A percentile compares a stretch with the other conserved stretches of the same genome.
phyloP scores from a whole-genome alignment of 2,329 filamentous ascomycete species.

The Alternaria gansuensis region DNA sequence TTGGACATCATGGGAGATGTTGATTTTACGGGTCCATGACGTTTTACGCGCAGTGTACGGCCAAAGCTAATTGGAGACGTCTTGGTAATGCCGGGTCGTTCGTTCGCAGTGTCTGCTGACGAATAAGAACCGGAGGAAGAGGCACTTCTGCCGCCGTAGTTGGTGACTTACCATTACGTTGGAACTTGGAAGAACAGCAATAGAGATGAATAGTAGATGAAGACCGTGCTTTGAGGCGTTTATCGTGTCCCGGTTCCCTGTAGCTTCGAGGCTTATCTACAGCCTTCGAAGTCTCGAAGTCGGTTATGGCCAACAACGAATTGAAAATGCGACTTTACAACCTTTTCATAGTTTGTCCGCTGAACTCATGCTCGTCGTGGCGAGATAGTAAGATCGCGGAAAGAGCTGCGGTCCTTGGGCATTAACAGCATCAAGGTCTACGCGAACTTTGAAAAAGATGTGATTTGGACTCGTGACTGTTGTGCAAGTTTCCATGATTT shows the following conservation, averaged over 20 bases:
- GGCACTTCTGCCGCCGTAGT: conserved; percentile 10
- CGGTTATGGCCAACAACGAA: too few relatives aligned
- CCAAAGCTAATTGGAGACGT: conserved; percentile 46
- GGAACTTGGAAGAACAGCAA: conserved; percentile 35
- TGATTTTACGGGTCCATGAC: conserved; percentile 42
- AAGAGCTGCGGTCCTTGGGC: background rate
- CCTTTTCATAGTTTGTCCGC: too few relatives aligned
- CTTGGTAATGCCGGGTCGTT: conserved; percentile 30
- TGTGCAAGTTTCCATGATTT: too few relatives aligned
- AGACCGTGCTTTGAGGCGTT: background rate
- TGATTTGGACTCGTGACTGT: too few relatives aligned
- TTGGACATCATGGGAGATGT: conserved; percentile 39
- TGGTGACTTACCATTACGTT: conserved; percentile 34
- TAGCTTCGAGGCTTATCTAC: background rate
- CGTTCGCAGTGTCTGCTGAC: conserved; percentile 29
- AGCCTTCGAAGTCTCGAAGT: too few relatives aligned
- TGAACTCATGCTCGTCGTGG: too few relatives aligned
- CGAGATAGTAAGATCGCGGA: too few relatives aligned
- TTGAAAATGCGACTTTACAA: too few relatives aligned
- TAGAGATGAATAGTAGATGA: conserved; percentile 22
- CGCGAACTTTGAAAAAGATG: too few relatives aligned
- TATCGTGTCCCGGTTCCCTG: background rate
- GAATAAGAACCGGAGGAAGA: conserved; percentile 23
- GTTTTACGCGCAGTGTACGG: conserved; percentile 38
- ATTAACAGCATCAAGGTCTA: too few relatives aligned